phyloP scores from a whole-genome alignment of 2,329 filamentous ascomycete species.

The Fusarium chlamydosporum region DNA sequence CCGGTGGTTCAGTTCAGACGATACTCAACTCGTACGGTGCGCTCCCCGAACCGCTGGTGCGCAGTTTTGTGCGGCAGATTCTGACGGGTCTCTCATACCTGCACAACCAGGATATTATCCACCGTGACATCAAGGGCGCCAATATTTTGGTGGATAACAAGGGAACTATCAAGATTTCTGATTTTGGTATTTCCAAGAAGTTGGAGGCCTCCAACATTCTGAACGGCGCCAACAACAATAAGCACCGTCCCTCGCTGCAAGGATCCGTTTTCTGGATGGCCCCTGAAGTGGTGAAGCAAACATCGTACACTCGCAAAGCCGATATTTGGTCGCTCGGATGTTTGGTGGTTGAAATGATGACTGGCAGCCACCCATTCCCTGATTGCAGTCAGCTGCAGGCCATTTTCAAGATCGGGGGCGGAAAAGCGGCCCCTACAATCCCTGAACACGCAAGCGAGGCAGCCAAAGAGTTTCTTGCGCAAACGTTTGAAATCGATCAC shows the following conservation, averaged over 20 bases:
- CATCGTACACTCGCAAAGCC: conserved; percentile 96
- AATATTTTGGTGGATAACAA: conserved; percentile 99
- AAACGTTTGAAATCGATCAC: conserved; percentile 97
- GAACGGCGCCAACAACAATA: conserved; percentile 75
- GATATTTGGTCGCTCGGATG: conserved; percentile 99
- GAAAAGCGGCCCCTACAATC: conserved; percentile 87
- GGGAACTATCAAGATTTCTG: conserved; percentile 98
- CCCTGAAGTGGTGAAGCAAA: conserved; percentile 97
- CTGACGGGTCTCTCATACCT: conserved; percentile 92
- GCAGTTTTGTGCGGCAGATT: conserved; percentile 97
- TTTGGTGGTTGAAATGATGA: conserved; percentile 99
- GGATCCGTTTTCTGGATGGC: conserved; percentile 99
- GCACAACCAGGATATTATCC: conserved; percentile 95
- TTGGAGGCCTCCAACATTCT: conserved; percentile 92
- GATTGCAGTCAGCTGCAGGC: conserved; percentile 97
- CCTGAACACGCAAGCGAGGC: conserved; percentile 89
- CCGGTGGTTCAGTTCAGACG: conserved; percentile 95
- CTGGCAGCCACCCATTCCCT: conserved; percentile 94
- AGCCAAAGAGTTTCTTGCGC: conserved; percentile 83
- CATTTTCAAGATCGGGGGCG: conserved; percentile 97
- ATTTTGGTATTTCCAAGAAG: conserved; percentile 99
- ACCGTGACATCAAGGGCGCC: conserved; percentile 98
- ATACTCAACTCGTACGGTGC: conserved; percentile 99
- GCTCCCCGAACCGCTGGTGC: conserved; percentile 90
- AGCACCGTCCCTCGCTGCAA: conserved; percentile 84